Conservation (phyloP, 345 rosid species). For the Anastatica hierochuntica region DNA sequence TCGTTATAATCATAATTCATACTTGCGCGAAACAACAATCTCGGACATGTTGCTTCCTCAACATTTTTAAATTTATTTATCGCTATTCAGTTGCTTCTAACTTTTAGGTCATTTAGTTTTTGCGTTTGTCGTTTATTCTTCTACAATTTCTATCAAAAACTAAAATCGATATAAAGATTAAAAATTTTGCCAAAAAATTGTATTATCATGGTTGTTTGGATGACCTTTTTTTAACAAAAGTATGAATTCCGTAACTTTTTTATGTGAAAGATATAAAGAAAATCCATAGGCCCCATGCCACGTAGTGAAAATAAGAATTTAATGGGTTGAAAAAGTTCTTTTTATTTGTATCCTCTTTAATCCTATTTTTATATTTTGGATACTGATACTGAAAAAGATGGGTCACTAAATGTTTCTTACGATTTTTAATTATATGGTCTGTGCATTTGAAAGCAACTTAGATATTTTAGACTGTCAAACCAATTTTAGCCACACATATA, state of each 20-base stretch:
- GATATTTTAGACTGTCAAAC: conserved; percentile 35
- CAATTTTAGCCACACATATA: conserved; percentile 15
- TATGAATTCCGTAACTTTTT: neutral
- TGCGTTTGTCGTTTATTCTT: too few relatives aligned
- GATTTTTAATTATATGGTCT: conserved; percentile 14
- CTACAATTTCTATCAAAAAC: too few relatives aligned
- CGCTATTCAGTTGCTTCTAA: too few relatives aligned
- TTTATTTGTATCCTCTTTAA: conserved; percentile 10
- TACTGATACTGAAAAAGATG: conserved; percentile 14
- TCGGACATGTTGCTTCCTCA: too few relatives aligned
- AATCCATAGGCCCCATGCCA: conserved; percentile 9
- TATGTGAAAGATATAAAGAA: neutral
- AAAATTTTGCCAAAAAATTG: too few relatives aligned
- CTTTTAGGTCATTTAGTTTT: too few relatives aligned
- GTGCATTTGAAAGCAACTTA: conserved; percentile 24
- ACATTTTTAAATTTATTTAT: too few relatives aligned
- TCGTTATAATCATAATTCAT: too few relatives aligned
- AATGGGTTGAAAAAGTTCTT: conserved; percentile 4
- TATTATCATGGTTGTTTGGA: too few relatives aligned
- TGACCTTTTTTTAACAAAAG: neutral
- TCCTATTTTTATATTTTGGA: neutral
- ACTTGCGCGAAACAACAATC: too few relatives aligned
- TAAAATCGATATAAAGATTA: too few relatives aligned
- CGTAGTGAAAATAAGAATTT: conserved; percentile 21
- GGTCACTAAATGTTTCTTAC: conserved; percentile 7